phyloP scores from a whole-genome alignment of 2,329 filamentous ascomycete genomes.

The Penicillium sp. region DNA sequence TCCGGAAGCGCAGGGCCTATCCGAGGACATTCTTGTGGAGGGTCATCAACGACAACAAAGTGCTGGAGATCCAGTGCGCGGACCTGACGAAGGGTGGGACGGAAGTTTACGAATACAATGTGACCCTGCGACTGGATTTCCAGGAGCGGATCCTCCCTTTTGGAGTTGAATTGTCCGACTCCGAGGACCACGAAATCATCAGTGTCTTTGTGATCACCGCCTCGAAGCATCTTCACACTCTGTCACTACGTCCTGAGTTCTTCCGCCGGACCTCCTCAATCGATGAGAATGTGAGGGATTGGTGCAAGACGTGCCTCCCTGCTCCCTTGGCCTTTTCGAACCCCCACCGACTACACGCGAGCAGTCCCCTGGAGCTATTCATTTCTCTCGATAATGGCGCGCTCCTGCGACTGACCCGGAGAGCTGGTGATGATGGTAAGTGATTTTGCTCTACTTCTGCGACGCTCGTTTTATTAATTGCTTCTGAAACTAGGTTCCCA shows the following conservation, averaged over 20 bases:
- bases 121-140: slow-evolving; percentile 77
- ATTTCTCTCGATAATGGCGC: slow-evolving; percentile 58
- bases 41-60: slow-evolving; percentile 72
- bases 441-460: slow-evolving; percentile 2
- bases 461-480: slow-evolving; percentile 9
- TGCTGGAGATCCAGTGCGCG: slow-evolving; percentile 77
- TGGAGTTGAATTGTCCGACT: slow-evolving; percentile 80
- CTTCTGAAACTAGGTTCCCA: slow-evolving; percentile 32
- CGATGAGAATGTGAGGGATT: slow-evolving; percentile 70
- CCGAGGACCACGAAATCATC: slow-evolving; percentile 71
- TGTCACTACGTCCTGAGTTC: slow-evolving; percentile 78
- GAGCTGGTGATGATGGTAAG: slow-evolving; percentile 50
- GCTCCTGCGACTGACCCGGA: slow-evolving; percentile 65
- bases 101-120: slow-evolving; percentile 63
- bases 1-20: slow-evolving; percentile 69
- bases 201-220: slow-evolving; percentile 77
- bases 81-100: slow-evolving; percentile 71
- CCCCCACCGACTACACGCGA: slow-evolving; percentile 76
- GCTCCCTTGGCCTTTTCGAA: slow-evolving; percentile 73
- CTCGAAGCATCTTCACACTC: slow-evolving; percentile 74
- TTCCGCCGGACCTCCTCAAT: slow-evolving; percentile 68
- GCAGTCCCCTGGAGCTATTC: slow-evolving; percentile 69
- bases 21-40: slow-evolving; percentile 91
- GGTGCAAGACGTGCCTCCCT: slow-evolving; percentile 71
- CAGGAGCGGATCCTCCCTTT: slow-evolving; percentile 67